Conservation (phyloP, 169 alveolate species). For the Eimeria praecox region DNA sequence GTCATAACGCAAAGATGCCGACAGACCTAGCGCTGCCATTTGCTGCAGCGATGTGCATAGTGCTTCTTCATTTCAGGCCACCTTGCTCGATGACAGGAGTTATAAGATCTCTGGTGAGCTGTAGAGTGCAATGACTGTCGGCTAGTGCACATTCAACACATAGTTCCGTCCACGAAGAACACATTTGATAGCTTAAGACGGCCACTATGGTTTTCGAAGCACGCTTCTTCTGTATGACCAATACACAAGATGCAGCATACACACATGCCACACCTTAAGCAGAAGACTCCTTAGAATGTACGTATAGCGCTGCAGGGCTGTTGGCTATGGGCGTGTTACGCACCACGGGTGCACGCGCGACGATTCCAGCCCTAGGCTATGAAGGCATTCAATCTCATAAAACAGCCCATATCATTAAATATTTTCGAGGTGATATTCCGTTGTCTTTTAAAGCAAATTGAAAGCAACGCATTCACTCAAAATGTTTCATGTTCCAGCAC, state of each 20-base stretch:
- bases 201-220: not conserved
- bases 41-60: not conserved
- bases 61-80: not conserved
- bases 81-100: not conserved
- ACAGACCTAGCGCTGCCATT: not conserved
- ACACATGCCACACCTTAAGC: not conserved
- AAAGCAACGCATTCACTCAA: not conserved
- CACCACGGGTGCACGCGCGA: conserved; percentile 45
- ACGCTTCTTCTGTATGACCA: not conserved
- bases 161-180: not conserved
- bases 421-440: not conserved
- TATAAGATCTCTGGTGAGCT: not conserved
- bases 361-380: conserved; percentile 19
- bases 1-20: not conserved
- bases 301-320: conserved; percentile 43
- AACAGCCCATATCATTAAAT: not conserved
- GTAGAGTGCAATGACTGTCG: not conserved
- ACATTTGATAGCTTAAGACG: not conserved
- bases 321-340: conserved; percentile 49
- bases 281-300: not conserved
- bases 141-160: not conserved
- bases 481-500: not conserved
- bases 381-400: not conserved
- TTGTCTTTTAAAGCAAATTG: not conserved
- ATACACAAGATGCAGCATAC: not conserved